phyloP scores from a whole-genome alignment of 2,329 filamentous ascomycete genomes.

The Colletotrichum chrysophilum region DNA sequence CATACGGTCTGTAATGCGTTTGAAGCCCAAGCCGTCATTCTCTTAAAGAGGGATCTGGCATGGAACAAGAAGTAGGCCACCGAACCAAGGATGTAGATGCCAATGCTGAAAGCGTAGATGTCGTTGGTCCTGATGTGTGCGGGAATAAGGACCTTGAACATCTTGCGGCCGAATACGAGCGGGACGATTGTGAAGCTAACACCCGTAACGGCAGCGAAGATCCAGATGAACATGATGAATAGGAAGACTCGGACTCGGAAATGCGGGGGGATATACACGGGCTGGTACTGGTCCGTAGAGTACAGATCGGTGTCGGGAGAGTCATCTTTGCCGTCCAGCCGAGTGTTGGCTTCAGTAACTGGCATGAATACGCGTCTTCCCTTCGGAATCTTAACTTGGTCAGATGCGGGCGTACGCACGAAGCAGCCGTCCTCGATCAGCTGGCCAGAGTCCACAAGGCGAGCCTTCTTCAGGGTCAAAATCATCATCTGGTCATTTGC shows the following conservation, averaged over 20 bases:
- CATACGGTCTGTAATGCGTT: conserved; percentile 29
- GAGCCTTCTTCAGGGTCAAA: conserved; percentile 44
- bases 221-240: conserved; percentile 91
- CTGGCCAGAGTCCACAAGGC: conserved; percentile 53
- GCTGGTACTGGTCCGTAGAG: conserved; percentile 66
- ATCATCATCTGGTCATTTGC: conserved; percentile 38
- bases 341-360: conserved; percentile 70
- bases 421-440: conserved; percentile 78
- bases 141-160: conserved; percentile 78
- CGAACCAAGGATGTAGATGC: conserved; percentile 80
- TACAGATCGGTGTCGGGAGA: conserved; percentile 55
- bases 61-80: conserved; percentile 67
- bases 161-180: conserved; percentile 79
- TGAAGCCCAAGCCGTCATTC: conserved; percentile 34
- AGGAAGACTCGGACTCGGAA: conserved; percentile 81
- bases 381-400: conserved; percentile 93
- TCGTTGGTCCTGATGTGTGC: conserved; percentile 82
- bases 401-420: conserved; percentile 91
- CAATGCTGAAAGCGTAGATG: conserved; percentile 93
- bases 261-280: conserved; percentile 83
- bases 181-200: conserved; percentile 86
- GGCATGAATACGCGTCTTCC: conserved; percentile 81
- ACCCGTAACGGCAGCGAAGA: conserved; percentile 88
- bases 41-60: conserved; percentile 41
- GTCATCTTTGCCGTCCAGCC: conserved; percentile 68